Evolutionary conservation across 306 rosid species (phyloP).

Genomic region (Bauhinia variegata): DNA sequence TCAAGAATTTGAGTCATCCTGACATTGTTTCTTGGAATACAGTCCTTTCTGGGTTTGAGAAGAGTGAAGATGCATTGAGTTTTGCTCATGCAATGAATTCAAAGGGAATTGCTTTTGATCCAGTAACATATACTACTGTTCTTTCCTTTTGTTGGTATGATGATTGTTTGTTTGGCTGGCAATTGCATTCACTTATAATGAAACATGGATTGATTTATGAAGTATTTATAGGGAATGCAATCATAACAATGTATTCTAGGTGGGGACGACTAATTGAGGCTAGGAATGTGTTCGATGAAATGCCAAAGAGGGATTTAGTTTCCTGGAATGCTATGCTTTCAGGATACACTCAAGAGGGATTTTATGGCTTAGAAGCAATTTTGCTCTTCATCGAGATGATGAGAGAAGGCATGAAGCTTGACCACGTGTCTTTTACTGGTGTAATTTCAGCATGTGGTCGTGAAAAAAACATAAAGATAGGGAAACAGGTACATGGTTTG

Average conservation of each 20-base stretch:
- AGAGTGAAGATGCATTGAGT: constrained; percentile 58
- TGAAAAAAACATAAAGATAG: constrained; percentile 58
- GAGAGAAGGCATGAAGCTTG: constrained; percentile 62
- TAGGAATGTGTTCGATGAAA: constrained; percentile 68
- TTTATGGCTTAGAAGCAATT: constrained; percentile 63
- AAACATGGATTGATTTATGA: constrained; percentile 66
- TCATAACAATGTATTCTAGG: constrained; percentile 74
- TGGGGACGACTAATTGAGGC: constrained; percentile 60
- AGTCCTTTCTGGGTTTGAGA: constrained; percentile 70
- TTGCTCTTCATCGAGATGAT: constrained; percentile 62
- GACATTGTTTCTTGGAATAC: constrained; percentile 90
- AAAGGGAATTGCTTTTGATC: constrained; percentile 63
- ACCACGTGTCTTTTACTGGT: constrained; percentile 75
- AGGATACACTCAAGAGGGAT: constrained; percentile 76
- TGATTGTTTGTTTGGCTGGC: constrained; percentile 63
- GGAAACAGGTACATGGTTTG: constrained; percentile 73
- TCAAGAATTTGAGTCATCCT: constrained; percentile 54
- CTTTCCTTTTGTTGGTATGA: constrained; percentile 63
- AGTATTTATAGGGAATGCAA: constrained; percentile 75
- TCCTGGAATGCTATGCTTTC: constrained; percentile 84
- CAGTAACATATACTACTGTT: constrained; percentile 63
- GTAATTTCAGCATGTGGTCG: constrained; percentile 83
- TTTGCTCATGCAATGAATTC: constrained; percentile 64
- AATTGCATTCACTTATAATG: constrained; percentile 62
- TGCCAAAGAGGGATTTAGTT: constrained; percentile 61